These are phyloP conservation scores for Ramaria sp. DNA, from an alignment of 768 basidiomycete species.

Conservation along the genomic window DNA sequence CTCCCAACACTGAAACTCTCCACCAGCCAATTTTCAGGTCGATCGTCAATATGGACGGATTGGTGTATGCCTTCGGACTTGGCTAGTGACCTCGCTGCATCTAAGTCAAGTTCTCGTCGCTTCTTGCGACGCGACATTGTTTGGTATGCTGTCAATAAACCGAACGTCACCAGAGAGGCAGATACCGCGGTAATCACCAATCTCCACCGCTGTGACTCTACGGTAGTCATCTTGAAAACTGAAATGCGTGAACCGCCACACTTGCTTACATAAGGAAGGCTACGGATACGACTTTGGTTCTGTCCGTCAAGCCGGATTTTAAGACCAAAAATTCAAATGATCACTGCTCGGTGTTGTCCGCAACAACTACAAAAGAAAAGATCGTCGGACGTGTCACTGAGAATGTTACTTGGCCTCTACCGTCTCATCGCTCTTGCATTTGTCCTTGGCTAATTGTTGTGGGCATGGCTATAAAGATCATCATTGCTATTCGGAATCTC, in stretches of 20 bases:
- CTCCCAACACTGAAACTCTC: background rate
- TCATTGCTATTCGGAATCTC: no score
- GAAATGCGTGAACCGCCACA: background rate
- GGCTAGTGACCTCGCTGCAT: slow-evolving; percentile 42
- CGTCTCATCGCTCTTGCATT: no score
- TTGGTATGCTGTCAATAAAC: slow-evolving; percentile 48
- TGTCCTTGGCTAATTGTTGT: no score
- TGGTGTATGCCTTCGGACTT: slow-evolving; percentile 1
- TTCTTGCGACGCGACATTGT: slow-evolving; percentile 31
- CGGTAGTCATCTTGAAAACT: background rate
- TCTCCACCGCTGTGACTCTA: slow-evolving; percentile 18
- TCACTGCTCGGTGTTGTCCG: no score
- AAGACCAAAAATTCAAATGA: no score
- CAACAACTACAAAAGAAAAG: no score
- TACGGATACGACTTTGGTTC: no score
- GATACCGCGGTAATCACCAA: slow-evolving; percentile 54
- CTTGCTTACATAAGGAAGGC: background rate
- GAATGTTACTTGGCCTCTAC: no score
- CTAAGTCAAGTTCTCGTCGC: slow-evolving; percentile 45
- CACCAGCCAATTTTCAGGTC: background rate
- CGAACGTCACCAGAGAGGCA: slow-evolving; percentile 51
- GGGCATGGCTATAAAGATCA: no score
- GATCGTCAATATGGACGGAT: background rate
- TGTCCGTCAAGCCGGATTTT: no score
- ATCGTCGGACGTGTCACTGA: no score